Evolutionary conservation across 2,329 filamentous ascomycete genomes (phyloP), one percentile per base, ranked within the genome.

Genomic region (Exserohilum rostratum): DNA sequence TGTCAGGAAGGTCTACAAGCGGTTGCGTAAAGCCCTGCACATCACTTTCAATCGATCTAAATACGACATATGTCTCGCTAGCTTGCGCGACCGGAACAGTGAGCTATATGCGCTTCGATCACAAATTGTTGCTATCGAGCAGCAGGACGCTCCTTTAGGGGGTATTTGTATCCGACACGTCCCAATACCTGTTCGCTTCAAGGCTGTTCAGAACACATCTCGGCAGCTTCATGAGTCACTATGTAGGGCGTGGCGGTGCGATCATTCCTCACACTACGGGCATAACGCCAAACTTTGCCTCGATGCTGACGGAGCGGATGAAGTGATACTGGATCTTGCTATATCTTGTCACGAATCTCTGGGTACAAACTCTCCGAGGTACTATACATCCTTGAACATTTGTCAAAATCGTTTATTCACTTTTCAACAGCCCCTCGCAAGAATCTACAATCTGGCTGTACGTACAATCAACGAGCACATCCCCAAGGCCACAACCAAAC

Each of bases 231-330:
- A 68, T 17, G 60, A 66, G 46, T 62, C 67, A 2, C 55, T 69
- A 5, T 62, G 55, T 7, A 34, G 50, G n/a, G 62, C 63, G 1
- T 69, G 65, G 64, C 64, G 56, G 27, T 69, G 66, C 37, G 51
- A 58, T 9, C 53, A 68, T 27, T 22, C 47, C 2, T 31, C 45
- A 10, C 66, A 70, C 37, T 38, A 53, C 9, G 57, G 53, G 2
- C 67, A 68, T 33, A 53, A 58, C 33, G 67, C 67, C 2, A 69
- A 68, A 52, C 40, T 70, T 5, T 67, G 62, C 22, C 49, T 70
- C 2, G 57, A 65, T 25, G 61, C 61, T n/a, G 50, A 68, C 38
- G 60, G 57, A 0, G 22, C 54, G 11, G 20, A 45, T 17, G 60
- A 59, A 48, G 65, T 70, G 2, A 55, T 51, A 3, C 57, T 70